phyloP scores from a whole-genome alignment of 192 early-diverging fungal species.

The Rhizophagus sp. region DNA sequence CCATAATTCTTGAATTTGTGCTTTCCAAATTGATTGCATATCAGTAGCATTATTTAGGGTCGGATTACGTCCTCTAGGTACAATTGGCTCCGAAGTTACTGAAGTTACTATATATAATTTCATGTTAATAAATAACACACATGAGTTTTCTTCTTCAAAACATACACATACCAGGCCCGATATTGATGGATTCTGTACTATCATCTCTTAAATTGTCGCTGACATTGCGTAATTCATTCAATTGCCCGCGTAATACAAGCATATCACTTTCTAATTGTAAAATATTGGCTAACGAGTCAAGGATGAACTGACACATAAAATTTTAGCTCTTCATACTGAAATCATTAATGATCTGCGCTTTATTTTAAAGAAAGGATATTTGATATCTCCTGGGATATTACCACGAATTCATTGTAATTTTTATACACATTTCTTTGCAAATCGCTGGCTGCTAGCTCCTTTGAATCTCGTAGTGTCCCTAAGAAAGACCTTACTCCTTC shows the following conservation, averaged over 20 bases:
- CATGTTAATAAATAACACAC: background rate
- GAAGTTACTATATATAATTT: constrained; percentile 31
- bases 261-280: constrained; percentile 72
- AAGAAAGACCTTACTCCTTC: constrained; percentile 59
- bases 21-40: constrained; percentile 54
- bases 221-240: constrained; percentile 63
- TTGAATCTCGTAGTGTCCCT: constrained; percentile 60
- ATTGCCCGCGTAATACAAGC: constrained; percentile 62
- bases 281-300: constrained; percentile 25
- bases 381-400: constrained; percentile 83
- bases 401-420: constrained; percentile 85
- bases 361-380: constrained; percentile 37
- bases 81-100: constrained; percentile 46
- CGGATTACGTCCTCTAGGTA: constrained; percentile 32
- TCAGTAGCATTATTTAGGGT: constrained; percentile 40
- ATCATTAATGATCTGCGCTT: background rate
- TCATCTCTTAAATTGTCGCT: constrained; percentile 53
- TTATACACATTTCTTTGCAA: constrained; percentile 81
- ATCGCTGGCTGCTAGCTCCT: constrained; percentile 66
- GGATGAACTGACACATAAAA: background rate
- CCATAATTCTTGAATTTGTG: constrained; percentile 59
- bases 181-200: constrained; percentile 38
- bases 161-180: constrained; percentile 38
- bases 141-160: background rate
- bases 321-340: background rate